Base-by-base conservation (phyloP, 148 eudicot species). In the Simmondsia chinensis region DNA sequence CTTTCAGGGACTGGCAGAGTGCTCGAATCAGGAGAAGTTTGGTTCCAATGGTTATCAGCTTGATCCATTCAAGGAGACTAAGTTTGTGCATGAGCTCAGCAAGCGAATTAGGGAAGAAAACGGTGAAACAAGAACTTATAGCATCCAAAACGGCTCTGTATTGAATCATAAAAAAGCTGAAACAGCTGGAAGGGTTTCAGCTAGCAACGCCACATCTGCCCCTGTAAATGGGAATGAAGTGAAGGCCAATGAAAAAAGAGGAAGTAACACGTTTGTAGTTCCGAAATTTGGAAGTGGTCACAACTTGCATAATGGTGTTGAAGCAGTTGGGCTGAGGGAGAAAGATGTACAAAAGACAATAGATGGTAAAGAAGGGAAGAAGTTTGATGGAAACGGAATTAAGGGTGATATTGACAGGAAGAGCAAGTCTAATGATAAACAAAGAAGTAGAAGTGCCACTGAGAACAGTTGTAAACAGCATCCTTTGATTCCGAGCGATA, bases 121-220 rank as follows among this genome's bases (percentile, higher is more conserved):
- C 57, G 70, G 64, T 42, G 59, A 64, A 26, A 56, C 35, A 16
- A 61, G 63, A 50, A 67, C 40, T 27, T 49, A 35, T 38, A 31
- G 35, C 15, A 33, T 56, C 46, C 30, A 33, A 30, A 54, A 50
- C 40, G 45, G 23, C 39, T 39, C 28, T 21, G 29, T 22, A 46
- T n/a, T 41, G 15, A 42, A 39, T 48, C 61, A 50, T 39, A 47
- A 15, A 39, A 52, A 43, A 28, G 39, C 19, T 24, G 52, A 39
- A 24, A 39, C 23, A 9, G 26, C 22, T 7, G 55, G 49, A 23
- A 57, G 37, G 46, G 26, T 41, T 32, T 43, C 42, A 6, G 61
- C 52, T 52, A 43, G 47, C 7, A 20, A 33, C 37, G 41, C 33
- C 34, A 5, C 46, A 22, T 43, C 28, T 33, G 15, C 23, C 31